Conservation (phyloP, 2,329 filamentous ascomycete genomes). For the Exophiala sp. region DNA sequence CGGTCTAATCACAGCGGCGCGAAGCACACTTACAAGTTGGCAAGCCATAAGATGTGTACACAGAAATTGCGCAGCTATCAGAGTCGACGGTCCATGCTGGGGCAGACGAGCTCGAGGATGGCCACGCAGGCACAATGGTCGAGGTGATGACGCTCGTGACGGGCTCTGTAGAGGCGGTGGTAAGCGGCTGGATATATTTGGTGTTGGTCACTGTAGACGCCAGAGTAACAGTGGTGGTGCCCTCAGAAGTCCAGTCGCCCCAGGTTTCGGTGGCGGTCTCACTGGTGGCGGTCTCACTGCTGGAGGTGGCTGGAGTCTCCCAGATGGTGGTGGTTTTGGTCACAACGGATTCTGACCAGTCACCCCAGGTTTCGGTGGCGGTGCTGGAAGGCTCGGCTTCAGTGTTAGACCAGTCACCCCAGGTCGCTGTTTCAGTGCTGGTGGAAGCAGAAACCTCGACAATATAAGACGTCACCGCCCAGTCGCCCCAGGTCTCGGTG, state of each 20-base stretch:
- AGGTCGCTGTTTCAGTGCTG: slow-evolving; percentile 14
- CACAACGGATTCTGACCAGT: slow-evolving; percentile 28
- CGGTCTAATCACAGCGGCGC: no score
- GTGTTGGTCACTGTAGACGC: slow-evolving; percentile 63
- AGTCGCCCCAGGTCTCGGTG: slow-evolving; percentile 62
- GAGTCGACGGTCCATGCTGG: slow-evolving; percentile 2
- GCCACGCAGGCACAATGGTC: slow-evolving; percentile 13
- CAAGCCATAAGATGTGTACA: slow-evolving; percentile 25
- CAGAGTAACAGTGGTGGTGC: slow-evolving; percentile 54
- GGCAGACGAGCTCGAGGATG: no score
- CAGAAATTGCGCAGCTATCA: slow-evolving; percentile 18
- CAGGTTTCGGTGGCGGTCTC: slow-evolving; percentile 33
- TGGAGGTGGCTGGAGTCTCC: slow-evolving; percentile 32
- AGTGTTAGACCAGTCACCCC: slow-evolving; percentile 19
- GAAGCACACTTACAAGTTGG: slow-evolving; percentile 25
- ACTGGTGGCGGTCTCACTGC: background rate
- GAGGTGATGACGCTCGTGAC: slow-evolving; percentile 14
- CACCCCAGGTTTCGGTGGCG: slow-evolving; percentile 33
- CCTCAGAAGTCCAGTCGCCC: slow-evolving; percentile 36
- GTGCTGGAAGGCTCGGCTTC: slow-evolving; percentile 10
- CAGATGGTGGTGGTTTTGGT: slow-evolving; percentile 22
- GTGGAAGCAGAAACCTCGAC: slow-evolving; percentile 46
- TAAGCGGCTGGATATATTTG: slow-evolving; percentile 64
- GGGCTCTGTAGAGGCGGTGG: slow-evolving; percentile 45
- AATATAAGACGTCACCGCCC: slow-evolving; percentile 31